phyloP scores from a whole-genome alignment of 306 rosid species.

The Astragalus glycyphyllos region DNA sequence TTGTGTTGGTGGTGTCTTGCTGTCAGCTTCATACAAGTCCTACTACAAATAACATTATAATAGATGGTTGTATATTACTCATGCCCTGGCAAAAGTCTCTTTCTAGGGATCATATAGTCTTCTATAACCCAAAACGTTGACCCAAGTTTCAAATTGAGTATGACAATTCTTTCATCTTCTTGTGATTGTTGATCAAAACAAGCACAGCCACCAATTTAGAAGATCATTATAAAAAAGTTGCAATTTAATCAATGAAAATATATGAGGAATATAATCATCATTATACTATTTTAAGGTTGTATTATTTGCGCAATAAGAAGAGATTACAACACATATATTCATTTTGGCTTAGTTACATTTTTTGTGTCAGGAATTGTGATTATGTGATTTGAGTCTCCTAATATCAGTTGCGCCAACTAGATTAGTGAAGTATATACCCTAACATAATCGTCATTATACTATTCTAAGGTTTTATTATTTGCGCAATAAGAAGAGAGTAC shows the following conservation, averaged over 20 bases:
- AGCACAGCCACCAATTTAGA: slow-evolving; percentile 37
- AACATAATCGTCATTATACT: neutral
- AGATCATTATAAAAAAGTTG: neutral
- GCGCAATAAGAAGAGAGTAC: too few species aligned
- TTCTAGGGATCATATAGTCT: slow-evolving; percentile 31
- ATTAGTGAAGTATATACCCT: too few species aligned
- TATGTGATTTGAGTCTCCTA: too few species aligned
- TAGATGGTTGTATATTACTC: neutral
- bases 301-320: too few species aligned
- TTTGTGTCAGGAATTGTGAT: neutral
- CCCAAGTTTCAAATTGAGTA: slow-evolving; percentile 10
- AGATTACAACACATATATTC: too few species aligned
- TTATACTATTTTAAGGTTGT: slow-evolving; percentile 1
- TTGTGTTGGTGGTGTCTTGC: neutral
- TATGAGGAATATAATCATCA: neutral
- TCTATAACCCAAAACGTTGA: slow-evolving; percentile 19
- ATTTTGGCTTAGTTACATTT: too few species aligned
- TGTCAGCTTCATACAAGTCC: slow-evolving; percentile 16
- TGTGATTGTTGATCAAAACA: neutral
- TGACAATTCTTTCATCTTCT: slow-evolving; percentile 36
- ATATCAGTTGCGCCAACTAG: too few species aligned
- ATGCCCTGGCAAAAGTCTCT: slow-evolving; percentile 4
- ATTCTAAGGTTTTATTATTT: neutral
- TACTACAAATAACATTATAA: neutral
- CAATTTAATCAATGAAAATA: neutral